Evolutionary conservation across 164 flowering plant species (phyloP), one percentile per base, ranked within the genome.

Genomic region (Magnolia changhungtana): DNA sequence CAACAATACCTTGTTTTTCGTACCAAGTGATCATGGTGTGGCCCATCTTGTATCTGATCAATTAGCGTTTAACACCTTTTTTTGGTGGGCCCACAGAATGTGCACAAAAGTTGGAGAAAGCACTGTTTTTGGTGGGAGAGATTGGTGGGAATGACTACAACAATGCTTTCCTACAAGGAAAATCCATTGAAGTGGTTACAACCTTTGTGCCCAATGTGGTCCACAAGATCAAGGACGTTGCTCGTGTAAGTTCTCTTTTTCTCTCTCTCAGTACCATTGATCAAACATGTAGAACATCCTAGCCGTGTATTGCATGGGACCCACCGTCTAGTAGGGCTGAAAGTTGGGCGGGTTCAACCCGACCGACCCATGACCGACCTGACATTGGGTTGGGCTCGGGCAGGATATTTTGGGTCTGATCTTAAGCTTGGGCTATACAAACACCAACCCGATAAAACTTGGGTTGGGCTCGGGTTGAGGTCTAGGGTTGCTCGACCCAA

Each of bases 111-210:
- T 50, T 72, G 14, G 49, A 59, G 37, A 72, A 59, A 8, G 13
- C 76, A 11, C 52, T 74, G 31, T 74, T 74, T 29, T 45, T 74
- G 19, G 69, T 63, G 58, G 76, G 76, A 1, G 76, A 74, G 70
- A 74, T 63, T 20, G 76, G 76, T 7, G 76, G 76, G 1, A 74
- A 74, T 18, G 76, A 73, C 16, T 73, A 63, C 66, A 73, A 73
- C 50, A 14, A 59, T 29, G 67, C 75, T 19, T 61, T 73, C 67
- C 59, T 73, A 49, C 67, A 73, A 18, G 75, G 75, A n/a, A 73
- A 61, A 63, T 59, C 49, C 75, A 63, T 63, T 16, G 66, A 59
- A 20, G 76, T 64, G 76, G 27, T 37, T 8, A 29, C 7, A 23
- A 65, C 20, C 49, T 74, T 11, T 8, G 66, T 72, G 29, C 75